These are phyloP conservation scores for Phaeosphaeria sp. DNA, from an alignment of 2,329 filamentous ascomycete genomes.

Conservation along the genomic window DNA sequence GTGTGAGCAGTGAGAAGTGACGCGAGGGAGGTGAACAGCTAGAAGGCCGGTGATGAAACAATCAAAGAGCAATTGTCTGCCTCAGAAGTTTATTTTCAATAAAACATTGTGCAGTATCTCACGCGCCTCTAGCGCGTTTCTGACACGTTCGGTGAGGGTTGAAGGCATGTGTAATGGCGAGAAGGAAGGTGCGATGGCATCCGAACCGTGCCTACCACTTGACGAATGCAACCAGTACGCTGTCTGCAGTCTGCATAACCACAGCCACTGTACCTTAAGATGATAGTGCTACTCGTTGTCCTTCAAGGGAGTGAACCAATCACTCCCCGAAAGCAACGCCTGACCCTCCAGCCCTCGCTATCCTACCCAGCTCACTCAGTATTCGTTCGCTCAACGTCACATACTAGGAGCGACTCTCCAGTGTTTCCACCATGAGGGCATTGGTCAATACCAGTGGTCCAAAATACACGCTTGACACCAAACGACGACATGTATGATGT, in stretches of 20 bases:
- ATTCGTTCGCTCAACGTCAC: background rate
- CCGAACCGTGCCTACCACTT: no score
- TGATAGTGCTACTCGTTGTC: no score
- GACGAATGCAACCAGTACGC: no score
- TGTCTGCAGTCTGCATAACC: no score
- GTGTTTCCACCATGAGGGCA: no score
- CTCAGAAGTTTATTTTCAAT: background rate
- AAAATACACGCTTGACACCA: slow-evolving; percentile 61
- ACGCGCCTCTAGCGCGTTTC: background rate
- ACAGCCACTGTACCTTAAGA: no score
- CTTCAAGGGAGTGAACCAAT: no score
- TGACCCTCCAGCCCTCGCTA: background rate
- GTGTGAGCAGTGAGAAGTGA: background rate
- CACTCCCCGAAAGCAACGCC: background rate
- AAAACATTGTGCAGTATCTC: background rate
- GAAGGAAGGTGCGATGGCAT: background rate
- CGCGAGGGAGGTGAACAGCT: background rate
- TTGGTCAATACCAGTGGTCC: slow-evolving; percentile 57
- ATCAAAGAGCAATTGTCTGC: background rate
- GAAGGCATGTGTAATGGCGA: background rate
- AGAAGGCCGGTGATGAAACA: background rate
- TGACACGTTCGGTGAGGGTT: background rate
- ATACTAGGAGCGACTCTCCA: background rate
- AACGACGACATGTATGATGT: slow-evolving; percentile 59
- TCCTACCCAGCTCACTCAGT: background rate